Conservation (phyloP, 2,329 filamentous ascomycete genomes). For the Sporothrix pallida region DNA sequence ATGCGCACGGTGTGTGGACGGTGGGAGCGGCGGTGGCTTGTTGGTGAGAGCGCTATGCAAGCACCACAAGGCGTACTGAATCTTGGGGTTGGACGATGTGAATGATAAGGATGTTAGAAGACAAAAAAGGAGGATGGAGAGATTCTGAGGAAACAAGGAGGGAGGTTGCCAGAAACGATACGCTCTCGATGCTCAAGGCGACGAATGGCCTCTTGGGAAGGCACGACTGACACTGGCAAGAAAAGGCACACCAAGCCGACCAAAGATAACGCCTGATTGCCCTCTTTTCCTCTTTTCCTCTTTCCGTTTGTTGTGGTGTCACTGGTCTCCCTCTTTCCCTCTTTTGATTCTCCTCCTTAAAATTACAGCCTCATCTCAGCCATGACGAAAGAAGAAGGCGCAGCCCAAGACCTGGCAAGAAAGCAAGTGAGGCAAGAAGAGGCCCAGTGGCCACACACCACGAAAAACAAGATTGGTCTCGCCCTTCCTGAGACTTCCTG, state of each 20-base stretch:
- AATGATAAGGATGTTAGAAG: not conserved
- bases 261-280: not conserved
- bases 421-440: too few relatives aligned
- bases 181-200: not conserved
- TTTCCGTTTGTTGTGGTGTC: too few relatives aligned
- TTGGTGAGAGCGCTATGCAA: not conserved
- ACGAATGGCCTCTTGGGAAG: not conserved
- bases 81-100: not conserved
- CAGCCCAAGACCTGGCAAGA: slow-evolving; percentile 13
- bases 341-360: not conserved
- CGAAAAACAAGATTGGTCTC: slow-evolving; percentile 22
- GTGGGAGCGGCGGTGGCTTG: not conserved
- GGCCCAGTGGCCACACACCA: not conserved
- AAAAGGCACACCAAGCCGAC: slow-evolving; percentile 1
- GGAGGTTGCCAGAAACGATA: not conserved
- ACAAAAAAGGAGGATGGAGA: not conserved
- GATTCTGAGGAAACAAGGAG: not conserved
- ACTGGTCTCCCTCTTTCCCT: too few relatives aligned
- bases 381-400: slow-evolving; percentile 31
- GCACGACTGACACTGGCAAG: slow-evolving; percentile 6
- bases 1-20: not conserved
- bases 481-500: not conserved
- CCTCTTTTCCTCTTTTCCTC: too few relatives aligned
- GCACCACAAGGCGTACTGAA: not conserved
- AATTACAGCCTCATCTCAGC: slow-evolving; percentile 30